Evolutionary conservation across 768 basidiomycete genomes (phyloP).

Genomic region (Kwoniella shandongensis): DNA sequence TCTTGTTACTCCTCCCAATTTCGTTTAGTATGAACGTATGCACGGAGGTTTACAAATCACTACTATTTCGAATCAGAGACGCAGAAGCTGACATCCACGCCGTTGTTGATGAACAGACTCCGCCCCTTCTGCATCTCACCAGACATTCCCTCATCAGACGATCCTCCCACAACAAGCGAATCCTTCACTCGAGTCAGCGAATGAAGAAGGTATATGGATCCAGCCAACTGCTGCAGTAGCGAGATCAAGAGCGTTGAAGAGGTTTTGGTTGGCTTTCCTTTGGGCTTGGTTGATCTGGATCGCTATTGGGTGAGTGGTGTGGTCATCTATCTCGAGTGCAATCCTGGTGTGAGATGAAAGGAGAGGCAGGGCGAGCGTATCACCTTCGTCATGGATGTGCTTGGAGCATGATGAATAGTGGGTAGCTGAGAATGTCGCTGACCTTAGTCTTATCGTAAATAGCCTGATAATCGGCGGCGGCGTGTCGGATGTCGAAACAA

Average conservation of each 20-base stretch:
- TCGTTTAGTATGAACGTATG: no score
- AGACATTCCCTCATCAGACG: slow-evolving; percentile 12
- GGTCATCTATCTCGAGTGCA: no score
- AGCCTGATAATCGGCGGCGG: slow-evolving; percentile 45
- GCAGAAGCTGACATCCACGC: neutral
- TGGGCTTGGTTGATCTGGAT: slow-evolving; percentile 50
- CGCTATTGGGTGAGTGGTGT: slow-evolving; percentile 42
- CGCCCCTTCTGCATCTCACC: neutral
- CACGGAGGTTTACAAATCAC: no score
- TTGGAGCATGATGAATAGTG: neutral
- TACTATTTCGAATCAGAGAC: no score
- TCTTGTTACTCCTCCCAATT: no score
- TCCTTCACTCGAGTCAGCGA: neutral
- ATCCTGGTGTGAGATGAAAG: no score
- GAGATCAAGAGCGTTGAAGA: slow-evolving; percentile 31
- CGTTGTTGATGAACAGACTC: neutral
- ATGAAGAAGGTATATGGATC: slow-evolving; percentile 20
- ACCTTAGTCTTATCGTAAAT: neutral
- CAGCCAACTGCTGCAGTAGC: slow-evolving; percentile 39
- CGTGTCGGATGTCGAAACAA: slow-evolving; percentile 32
- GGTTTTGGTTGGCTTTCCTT: slow-evolving; percentile 46
- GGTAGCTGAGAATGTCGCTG: neutral
- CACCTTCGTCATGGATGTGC: no score
- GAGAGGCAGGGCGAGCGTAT: no score
- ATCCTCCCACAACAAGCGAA: slow-evolving; percentile 8